These are phyloP conservation scores for Ophiocordyceps polyrhachis-furcata DNA, from an alignment of 2,329 filamentous ascomycete genomes.

Conservation along the genomic window DNA sequence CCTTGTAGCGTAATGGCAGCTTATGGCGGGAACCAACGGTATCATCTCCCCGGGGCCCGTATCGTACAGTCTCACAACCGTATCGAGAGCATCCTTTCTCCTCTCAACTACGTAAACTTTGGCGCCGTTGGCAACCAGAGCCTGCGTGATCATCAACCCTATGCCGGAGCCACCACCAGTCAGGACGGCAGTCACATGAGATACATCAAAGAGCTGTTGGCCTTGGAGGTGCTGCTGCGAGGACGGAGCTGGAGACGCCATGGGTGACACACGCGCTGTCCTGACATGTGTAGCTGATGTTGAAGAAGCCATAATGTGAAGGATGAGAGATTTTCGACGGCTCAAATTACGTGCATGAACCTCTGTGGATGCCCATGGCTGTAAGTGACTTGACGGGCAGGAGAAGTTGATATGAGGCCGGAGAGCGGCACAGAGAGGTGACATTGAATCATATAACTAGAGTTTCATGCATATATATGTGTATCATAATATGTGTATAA, in stretches of 20 bases:
- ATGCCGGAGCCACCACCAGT: neutral
- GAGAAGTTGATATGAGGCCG: neutral
- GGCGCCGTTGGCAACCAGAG: neutral
- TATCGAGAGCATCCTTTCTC: neutral
- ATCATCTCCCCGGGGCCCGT: neutral
- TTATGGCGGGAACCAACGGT: neutral
- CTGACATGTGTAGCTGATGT: too few relatives aligned
- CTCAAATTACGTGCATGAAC: neutral
- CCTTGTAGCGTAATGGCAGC: neutral
- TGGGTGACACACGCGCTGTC: too few relatives aligned
- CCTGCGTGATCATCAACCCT: neutral
- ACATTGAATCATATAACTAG: neutral
- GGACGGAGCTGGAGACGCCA: neutral
- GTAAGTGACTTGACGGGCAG: neutral
- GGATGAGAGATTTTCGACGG: neutral
- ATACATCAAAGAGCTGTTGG: neutral
- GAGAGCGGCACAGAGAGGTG: neutral
- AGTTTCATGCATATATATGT: neutral
- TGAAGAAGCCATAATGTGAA: too few relatives aligned
- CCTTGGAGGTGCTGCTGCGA: neutral
- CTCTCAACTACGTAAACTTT: neutral
- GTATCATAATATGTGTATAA: too few relatives aligned
- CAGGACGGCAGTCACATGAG: constrained; percentile 1
- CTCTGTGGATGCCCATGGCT: neutral
- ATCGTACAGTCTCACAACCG: neutral